Base-by-base conservation (phyloP, 495 filamentous ascomycete species). In the Penicillium canariense region DNA sequence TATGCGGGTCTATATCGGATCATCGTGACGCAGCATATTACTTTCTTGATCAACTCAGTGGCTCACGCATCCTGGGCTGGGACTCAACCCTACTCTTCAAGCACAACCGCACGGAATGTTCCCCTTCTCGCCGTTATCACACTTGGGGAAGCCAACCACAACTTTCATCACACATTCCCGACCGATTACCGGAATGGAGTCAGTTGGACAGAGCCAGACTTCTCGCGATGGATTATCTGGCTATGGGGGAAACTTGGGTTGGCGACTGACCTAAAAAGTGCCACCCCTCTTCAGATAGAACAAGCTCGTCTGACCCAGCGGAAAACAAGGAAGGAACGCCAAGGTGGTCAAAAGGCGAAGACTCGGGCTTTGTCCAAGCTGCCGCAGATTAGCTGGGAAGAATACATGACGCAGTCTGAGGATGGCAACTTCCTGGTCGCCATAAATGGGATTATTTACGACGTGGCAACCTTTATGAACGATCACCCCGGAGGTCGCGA, bases 161-260 rank as follows among this genome's bases (percentile, higher is more conserved):
- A 71, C 50, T 69, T 68, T 34, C 68, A 71, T 30, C 68, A 71
- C 27, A 52, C 58, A 23, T 69, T 69, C 39, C 68, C 68, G 5
- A 53, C 59, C 2, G 68, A 71, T 36, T 71, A 68, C 31, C 56
- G 68, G 9, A 71, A 69, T 55, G 68, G 58, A 10, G 53, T 68
- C 3, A 27, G 59, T 14, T 71, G 68, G 68, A 55, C 63, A 48
- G 58, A 71, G 26, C 58, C 55, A 10, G 68, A 71, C 32, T 47
- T 58, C 5, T 57, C 67, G 10, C 62, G 60, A 46, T 69, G 64
- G 64, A 43, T 52, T n/a, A 71, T 71, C 31, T 57, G 58, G 54
- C 18, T 51, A 0, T 70, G 63, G 15, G 55, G 58, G 23, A 38
- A 48, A 38, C 27, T 70, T 10, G 66, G 68, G 6, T 48, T 65